These are phyloP conservation scores for Mrakiaceae sp. DNA, from an alignment of 1,284 basidiomycete genomes.

Conservation along the genomic window DNA sequence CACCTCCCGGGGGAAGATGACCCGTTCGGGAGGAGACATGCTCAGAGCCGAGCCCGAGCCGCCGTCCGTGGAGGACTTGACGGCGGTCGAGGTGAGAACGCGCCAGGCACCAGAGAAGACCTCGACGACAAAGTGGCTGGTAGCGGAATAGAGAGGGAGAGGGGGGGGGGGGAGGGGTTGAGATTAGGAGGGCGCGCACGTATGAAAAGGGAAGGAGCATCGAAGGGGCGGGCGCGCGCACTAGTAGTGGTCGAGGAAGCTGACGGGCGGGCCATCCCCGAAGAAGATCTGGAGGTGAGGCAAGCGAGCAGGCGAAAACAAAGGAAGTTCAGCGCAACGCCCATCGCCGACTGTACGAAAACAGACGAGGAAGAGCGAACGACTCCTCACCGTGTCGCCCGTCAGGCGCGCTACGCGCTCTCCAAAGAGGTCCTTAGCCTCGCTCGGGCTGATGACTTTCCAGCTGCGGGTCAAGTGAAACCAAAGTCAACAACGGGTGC, in stretches of 20 bases:
- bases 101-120: constrained; percentile 13
- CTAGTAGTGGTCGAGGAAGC: constrained; percentile 15
- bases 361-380: not conserved
- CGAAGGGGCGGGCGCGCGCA: not conserved
- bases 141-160: not conserved
- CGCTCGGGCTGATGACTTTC: constrained; percentile 4
- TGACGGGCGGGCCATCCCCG: constrained; percentile 5
- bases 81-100: not conserved
- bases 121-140: constrained; percentile 14
- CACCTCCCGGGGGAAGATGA: constrained; percentile 8
- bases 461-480: not conserved
- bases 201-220: too few relatives aligned
- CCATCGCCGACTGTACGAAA: not conserved
- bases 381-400: constrained; percentile 5
- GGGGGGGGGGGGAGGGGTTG: not conserved
- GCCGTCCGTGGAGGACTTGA: not conserved
- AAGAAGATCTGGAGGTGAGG: not conserved
- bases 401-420: not conserved
- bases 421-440: constrained; percentile 6
- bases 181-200: too few relatives aligned
- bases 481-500: too few relatives aligned
- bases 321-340: not conserved
- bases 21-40: constrained; percentile 3
- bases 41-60: not conserved
- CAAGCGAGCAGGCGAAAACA: not conserved